Evolutionary conservation across 148 eudicot species (phyloP).

Genomic region (Dianthus caryophyllus): DNA sequence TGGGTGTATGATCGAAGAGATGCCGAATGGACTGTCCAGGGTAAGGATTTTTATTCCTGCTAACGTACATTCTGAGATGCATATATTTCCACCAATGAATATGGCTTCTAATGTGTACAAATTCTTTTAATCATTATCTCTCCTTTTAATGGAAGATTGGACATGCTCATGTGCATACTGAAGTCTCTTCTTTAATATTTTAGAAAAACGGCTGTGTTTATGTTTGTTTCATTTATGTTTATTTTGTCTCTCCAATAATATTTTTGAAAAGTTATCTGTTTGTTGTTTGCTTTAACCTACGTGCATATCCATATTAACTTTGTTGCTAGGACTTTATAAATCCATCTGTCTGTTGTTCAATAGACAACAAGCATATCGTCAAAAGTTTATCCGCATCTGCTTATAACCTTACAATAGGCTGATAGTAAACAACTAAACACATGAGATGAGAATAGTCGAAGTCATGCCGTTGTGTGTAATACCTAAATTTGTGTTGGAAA

Average conservation of each 20-base stretch:
- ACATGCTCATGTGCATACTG: not conserved
- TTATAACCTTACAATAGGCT: not conserved
- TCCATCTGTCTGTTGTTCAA: not conserved
- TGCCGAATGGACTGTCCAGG: constrained; percentile 56
- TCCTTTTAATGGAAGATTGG: not conserved
- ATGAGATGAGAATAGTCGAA: too few relatives aligned
- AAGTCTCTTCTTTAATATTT: not conserved
- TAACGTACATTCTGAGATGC: not conserved
- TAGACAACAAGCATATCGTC: too few relatives aligned
- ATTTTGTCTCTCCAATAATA: too few relatives aligned
- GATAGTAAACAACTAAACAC: too few relatives aligned
- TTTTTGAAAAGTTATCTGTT: not conserved
- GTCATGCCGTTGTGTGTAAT: too few relatives aligned
- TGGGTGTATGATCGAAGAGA: constrained; percentile 52
- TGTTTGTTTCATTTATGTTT: not conserved
- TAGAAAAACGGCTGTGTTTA: too few relatives aligned
- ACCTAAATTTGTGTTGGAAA: too few relatives aligned
- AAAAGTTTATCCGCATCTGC: not conserved
- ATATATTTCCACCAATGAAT: not conserved
- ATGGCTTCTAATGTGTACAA: too few relatives aligned
- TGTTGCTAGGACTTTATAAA: not conserved
- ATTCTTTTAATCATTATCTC: not conserved
- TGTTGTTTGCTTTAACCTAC: not conserved
- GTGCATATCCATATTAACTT: not conserved
- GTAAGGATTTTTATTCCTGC: constrained; percentile 20